Conservation (phyloP, 2,329 filamentous ascomycete species). For the Pseudopyrenochaeta lycopersici region DNA sequence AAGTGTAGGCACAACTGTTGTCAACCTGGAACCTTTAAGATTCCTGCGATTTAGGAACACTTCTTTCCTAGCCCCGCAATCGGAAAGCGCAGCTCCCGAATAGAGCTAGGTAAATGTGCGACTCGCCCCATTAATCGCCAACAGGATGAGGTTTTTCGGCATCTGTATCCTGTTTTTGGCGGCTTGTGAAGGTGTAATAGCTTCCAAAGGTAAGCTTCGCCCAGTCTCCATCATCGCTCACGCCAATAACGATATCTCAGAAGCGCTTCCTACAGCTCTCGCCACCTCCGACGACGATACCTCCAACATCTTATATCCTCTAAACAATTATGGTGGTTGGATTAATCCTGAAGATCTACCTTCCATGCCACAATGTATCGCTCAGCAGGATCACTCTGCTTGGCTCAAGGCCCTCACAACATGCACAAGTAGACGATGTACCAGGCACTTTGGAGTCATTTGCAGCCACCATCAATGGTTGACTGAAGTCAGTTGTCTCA, state of each 20-base stretch:
- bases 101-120: too few relatives aligned
- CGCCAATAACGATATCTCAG: background rate
- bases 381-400: conserved; percentile 41
- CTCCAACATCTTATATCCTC: background rate
- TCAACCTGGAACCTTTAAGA: too few relatives aligned
- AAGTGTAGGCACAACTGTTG: too few relatives aligned
- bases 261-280: background rate
- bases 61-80: too few relatives aligned
- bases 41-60: too few relatives aligned
- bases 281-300: background rate
- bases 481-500: conserved; percentile 44
- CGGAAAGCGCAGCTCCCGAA: too few relatives aligned
- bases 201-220: too few relatives aligned
- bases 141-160: too few relatives aligned
- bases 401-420: conserved; percentile 45
- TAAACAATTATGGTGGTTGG: conserved; percentile 28
- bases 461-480: conserved; percentile 47
- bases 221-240: too few relatives aligned
- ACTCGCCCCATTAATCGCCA: too few relatives aligned
- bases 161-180: too few relatives aligned
- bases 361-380: conserved; percentile 48
- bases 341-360: conserved; percentile 46
- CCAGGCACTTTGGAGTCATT: conserved; percentile 40
- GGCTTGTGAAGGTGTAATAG: too few relatives aligned
- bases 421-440: conserved; percentile 42